Conservation (phyloP, 345 rosid genomes). For the Gossypium bickii region DNA sequence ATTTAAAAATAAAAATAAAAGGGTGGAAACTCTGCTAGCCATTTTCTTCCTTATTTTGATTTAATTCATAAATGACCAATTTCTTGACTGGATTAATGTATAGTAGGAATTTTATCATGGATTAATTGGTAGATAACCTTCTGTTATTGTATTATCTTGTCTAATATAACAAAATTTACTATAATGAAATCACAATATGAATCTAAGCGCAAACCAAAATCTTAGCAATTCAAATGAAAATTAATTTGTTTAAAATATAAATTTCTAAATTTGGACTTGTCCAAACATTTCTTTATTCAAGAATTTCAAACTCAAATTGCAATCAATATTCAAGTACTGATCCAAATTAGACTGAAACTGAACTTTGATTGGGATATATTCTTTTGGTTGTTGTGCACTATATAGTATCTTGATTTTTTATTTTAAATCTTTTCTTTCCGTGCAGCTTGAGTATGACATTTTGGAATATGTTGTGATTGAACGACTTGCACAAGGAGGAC, state of each 20-base stretch:
- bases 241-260: not conserved
- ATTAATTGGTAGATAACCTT: not conserved
- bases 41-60: not conserved
- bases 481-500: constrained; percentile 89
- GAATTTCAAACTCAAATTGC: not conserved
- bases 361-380: not conserved
- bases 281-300: not conserved
- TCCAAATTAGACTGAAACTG: not conserved
- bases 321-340: not conserved
- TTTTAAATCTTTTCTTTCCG: constrained; percentile 16
- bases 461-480: constrained; percentile 98
- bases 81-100: not conserved
- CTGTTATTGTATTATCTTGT: not conserved
- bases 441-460: constrained; percentile 96
- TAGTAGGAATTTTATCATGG: not conserved
- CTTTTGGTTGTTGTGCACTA: not conserved
- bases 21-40: not conserved
- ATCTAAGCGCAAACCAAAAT: not conserved
- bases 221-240: not conserved
- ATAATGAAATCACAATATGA: not conserved
- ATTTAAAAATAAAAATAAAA: not conserved
- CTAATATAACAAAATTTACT: not conserved
- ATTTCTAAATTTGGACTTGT: not conserved
- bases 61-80: not conserved
- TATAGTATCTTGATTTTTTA: constrained; percentile 10